A percentile compares a stretch with the other conserved stretches of the same genome.
phyloP scores from a whole-genome alignment of 768 basidiomycete species.

The Candolleomyces eurysporus region DNA sequence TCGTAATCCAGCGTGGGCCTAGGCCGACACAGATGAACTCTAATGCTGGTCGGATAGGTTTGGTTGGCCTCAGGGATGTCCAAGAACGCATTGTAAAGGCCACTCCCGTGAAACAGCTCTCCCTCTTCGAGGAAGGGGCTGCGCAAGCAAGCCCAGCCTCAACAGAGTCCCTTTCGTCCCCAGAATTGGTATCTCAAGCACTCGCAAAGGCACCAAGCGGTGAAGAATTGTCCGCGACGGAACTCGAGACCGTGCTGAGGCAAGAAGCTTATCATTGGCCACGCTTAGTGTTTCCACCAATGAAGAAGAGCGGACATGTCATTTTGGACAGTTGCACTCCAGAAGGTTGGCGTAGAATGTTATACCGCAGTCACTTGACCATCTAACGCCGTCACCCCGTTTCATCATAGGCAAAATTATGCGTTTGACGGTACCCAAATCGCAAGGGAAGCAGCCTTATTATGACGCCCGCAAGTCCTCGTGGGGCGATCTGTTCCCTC shows the following conservation, averaged over 20 bases:
- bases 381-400: not conserved
- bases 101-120: constrained; percentile 37
- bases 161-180: not conserved
- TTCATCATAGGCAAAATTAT: constrained; percentile 78
- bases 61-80: constrained; percentile 46
- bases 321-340: constrained; percentile 85
- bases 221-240: constrained; percentile 1
- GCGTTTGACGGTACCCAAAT: constrained; percentile 87
- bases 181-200: not conserved
- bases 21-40: constrained; percentile 48
- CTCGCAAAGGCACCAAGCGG: constrained; percentile 8
- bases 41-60: constrained; percentile 51
- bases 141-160: constrained; percentile 6
- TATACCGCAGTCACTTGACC: constrained; percentile 1
- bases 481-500: constrained; percentile 97
- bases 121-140: constrained; percentile 33
- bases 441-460: constrained; percentile 92
- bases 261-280: constrained; percentile 87
- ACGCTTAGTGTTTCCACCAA: constrained; percentile 85
- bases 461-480: constrained; percentile 91
- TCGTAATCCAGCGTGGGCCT: constrained; percentile 78
- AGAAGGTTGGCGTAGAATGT: constrained; percentile 53
- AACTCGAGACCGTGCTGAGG: constrained; percentile 53
- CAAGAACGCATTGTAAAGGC: constrained; percentile 27
- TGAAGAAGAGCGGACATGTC: constrained; percentile 90